phyloP scores from a whole-genome alignment of 495 filamentous ascomycete species.

The Neurospora sp. region DNA sequence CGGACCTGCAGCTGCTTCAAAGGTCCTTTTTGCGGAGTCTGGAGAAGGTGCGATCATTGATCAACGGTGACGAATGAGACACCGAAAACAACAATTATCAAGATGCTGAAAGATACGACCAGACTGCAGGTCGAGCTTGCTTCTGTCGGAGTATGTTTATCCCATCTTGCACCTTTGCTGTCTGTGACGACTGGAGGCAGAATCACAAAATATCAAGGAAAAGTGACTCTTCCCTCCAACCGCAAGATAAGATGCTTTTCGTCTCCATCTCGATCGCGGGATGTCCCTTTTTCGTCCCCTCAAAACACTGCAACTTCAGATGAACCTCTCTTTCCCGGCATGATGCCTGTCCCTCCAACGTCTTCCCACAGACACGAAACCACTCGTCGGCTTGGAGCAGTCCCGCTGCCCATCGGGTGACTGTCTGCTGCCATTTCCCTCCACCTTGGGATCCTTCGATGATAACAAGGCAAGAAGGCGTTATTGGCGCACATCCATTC shows the following conservation, averaged over 20 bases:
- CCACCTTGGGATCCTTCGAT: not conserved
- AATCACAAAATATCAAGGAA: no score
- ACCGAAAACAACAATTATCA: not conserved
- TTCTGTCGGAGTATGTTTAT: no score
- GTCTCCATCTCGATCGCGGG: not conserved
- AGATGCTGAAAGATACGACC: no score
- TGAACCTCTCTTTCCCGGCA: not conserved
- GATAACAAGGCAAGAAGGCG: not conserved
- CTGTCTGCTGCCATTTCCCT: not conserved
- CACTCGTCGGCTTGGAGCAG: not conserved
- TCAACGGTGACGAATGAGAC: not conserved
- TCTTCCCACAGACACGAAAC: not conserved
- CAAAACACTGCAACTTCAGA: not conserved
- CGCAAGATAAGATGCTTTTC: no score
- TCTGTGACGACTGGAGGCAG: no score
- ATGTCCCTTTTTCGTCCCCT: not conserved
- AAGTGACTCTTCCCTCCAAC: no score
- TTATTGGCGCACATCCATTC: not conserved
- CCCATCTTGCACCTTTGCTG: no score
- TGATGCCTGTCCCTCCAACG: not conserved
- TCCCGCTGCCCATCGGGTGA: not conserved
- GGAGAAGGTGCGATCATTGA: not conserved
- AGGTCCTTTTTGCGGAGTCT: not conserved
- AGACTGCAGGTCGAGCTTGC: no score
- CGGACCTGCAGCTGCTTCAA: not conserved